A percentile compares a stretch with the other conserved stretches of the same genome.
These are phyloP conservation scores for Solidago caesia DNA, from an alignment of 129 eudicot genomes.

Conservation along the genomic window DNA sequence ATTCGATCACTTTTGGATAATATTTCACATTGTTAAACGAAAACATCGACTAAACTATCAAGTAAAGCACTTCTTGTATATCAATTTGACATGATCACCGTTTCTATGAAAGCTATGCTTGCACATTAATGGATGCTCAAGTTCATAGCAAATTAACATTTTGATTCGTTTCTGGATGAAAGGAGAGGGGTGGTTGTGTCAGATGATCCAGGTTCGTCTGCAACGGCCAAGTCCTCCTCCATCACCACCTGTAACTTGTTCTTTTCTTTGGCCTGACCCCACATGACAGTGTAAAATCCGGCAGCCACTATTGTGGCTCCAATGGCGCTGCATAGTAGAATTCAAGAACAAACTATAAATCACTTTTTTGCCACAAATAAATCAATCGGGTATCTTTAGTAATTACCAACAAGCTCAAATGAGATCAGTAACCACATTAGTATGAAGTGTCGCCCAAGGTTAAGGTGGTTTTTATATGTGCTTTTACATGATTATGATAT, in stretches of 20 bases:
- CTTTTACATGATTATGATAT: no score
- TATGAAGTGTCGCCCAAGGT: no score
- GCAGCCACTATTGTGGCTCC: conserved; percentile 19
- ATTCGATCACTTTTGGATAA: background rate
- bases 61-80: background rate
- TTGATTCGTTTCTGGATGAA: conserved; percentile 7
- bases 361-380: background rate
- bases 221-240: background rate
- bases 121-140: background rate
- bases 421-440: background rate
- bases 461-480: no score
- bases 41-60: background rate
- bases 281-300: conserved; percentile 28
- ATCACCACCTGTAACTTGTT: background rate
- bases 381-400: background rate
- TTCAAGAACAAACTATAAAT: conserved; percentile 3
- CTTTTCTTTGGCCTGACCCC: conserved; percentile 28
- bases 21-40: background rate
- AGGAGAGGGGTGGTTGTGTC: conserved; percentile 16
- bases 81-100: background rate
- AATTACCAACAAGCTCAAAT: conserved; percentile 9
- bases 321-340: conserved; percentile 22
- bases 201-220: conserved; percentile 20
- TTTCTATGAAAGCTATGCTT: background rate
- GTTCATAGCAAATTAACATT: conserved; percentile 5